Conservation (phyloP, 805 yeast genomes). For the Saccharomycopsis synnaedendra region DNA sequence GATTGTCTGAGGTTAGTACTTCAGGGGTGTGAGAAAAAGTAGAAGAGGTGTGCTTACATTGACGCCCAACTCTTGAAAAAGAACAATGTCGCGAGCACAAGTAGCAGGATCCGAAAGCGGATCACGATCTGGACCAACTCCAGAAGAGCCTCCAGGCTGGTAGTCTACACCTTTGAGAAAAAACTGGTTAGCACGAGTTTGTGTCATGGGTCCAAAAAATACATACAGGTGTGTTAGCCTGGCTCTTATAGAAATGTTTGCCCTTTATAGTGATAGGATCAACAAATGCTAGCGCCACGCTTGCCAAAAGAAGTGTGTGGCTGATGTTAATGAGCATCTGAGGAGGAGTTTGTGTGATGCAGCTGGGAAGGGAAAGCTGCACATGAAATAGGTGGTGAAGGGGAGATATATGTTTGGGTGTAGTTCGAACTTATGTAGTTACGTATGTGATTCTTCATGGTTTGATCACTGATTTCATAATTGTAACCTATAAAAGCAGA, state of each 20-base stretch:
- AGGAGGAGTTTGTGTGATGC: too few relatives aligned
- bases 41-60: slow-evolving; percentile 31
- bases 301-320: not conserved
- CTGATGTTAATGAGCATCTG: too few relatives aligned
- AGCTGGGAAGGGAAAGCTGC: too few relatives aligned
- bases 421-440: too few relatives aligned
- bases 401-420: too few relatives aligned
- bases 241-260: slow-evolving; percentile 63
- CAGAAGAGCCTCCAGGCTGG: slow-evolving; percentile 93
- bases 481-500: too few relatives aligned
- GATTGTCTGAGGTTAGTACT: slow-evolving; percentile 32
- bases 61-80: slow-evolving; percentile 76
- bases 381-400: too few relatives aligned
- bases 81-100: slow-evolving; percentile 73
- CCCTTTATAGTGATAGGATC: slow-evolving; percentile 65
- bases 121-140: slow-evolving; percentile 43
- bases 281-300: slow-evolving; percentile 22
- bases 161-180: slow-evolving; percentile 83
- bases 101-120: slow-evolving; percentile 62
- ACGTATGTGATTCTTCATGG: too few relatives aligned
- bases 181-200: slow-evolving; percentile 26
- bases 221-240: slow-evolving; percentile 60
- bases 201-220: too few relatives aligned
- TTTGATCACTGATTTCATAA: too few relatives aligned
- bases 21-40: not conserved